Base-by-base conservation (phyloP, 768 basidiomycete genomes). In the Phylloporus scabripes region DNA sequence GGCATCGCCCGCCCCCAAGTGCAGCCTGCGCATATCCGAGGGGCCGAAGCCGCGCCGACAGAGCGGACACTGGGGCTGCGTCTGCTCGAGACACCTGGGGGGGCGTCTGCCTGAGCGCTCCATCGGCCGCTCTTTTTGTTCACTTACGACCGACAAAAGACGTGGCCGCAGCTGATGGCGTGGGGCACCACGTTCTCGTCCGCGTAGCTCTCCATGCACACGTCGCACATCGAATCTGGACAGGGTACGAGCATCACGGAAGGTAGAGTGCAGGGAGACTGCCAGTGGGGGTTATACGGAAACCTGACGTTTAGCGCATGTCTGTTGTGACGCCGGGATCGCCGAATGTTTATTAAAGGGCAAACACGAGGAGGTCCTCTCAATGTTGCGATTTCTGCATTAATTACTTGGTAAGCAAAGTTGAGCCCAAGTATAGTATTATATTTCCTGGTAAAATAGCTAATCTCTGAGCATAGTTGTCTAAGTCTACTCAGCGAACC, bases 121-220 rank as follows among this genome's bases (percentile, higher is more conserved):
- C n/a, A n/a, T n/a, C n/a, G n/a, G n/a, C n/a, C n/a, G 10, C 8
- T n/a, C 6, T 23, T 29, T 6, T 3, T n/a, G 5, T 31, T 20
- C 5, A 20, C 56, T 48, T 18, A 57, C 55, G 26, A 5, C 15
- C 34, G 38, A 42, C 55, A 57, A 50, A 57, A 57, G 26, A 47
- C 46, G 31, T 57, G 55, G 12, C 55, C 55, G 11, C 51, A 57
- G 2, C 34, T 1, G 28, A 57, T 48, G 32, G 42, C 45, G 24
- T 53, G 45, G 4, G 56, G 56, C 0, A 42, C 15, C 3, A 32
- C 28, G 17, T 15, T 32, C 23, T 1, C 51, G 10, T 44, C 46
- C 47, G 20, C 28, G 7, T 34, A 58, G 7, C 1, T 48, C 18
- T 54, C 57, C 44, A 46, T 48, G 36, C 52, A 58, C 1, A 58